Base-by-base conservation (phyloP, 1,284 basidiomycete genomes). In the Pascua guehoae region DNA sequence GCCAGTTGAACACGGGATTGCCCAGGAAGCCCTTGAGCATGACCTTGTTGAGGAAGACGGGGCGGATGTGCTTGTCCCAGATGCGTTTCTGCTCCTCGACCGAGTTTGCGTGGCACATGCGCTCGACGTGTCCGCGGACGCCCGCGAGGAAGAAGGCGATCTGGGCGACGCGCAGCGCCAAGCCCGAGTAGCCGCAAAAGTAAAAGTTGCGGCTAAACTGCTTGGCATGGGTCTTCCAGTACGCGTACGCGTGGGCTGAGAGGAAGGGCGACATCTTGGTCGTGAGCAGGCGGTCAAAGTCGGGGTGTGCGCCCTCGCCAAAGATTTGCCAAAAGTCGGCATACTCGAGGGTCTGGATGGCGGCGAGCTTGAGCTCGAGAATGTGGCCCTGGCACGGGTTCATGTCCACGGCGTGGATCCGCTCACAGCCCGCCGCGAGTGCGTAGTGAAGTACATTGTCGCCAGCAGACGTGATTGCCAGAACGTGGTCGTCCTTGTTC, bases 391-490 rank as follows among this genome's bases (percentile, higher is more conserved):
- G 88, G 66, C 80, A 81, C 1, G 80, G 80, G 70, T 81, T 75
- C 73, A 75, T 75, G 54, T 75, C 88, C 47, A 89, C 87, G 49
- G 86, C 88, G 63, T 89, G 87, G 43, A 89, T 86, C 77, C 80
- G 75, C 54, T 81, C 78, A 9, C 87, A 86, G 51, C 81, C 75
- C 7, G 84, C 86, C 1, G 81, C 81, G 49, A 88, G 84, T 7
- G 88, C 88, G 66, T 91, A 91, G 74, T 91, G 89, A 43, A 91
- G 78, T 2, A 87, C 87, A 68, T 91, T 91, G 74, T 89, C 88
- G 0, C 88, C 89, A 0, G 88, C 89, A 53, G 84, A 86, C 2
- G 88, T 89, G 67, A 90, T 89, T 18, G 86, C 85, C 3, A 91
- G 80, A 63, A 91, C 82, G 12, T 85, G 83, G 74, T 90, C 88